Evolutionary conservation across 2,329 filamentous ascomycete genomes (phyloP), one percentile per base, ranked within the genome.

Genomic region (Thelonectria rubi): DNA sequence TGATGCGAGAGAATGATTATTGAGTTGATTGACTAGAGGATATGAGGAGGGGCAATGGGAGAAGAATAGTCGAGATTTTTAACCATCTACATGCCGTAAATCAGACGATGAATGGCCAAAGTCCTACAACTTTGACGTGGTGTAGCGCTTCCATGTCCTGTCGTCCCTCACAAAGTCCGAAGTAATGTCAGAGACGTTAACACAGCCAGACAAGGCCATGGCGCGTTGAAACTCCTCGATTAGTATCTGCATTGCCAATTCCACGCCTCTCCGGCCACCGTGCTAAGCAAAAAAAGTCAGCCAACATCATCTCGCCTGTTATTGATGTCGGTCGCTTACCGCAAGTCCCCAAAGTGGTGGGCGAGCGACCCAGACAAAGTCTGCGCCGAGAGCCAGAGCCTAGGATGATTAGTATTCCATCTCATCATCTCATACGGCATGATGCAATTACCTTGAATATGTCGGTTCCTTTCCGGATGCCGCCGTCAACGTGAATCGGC

Each of bases 351-450:
- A 61, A 0, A 61, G 53, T 2, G 58, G 45, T 17, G 58, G 58
- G 5, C 58, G 53, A 43, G 58, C 47, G 9, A 61, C 58, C 58
- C 58, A 61, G 21, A 61, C 48, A 49, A 61, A 61, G 32, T 61
- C 58, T 6, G 58, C 58, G 21, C 58, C 58, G 7, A 61, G 53
- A 3, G 58, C 58, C 2, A 61, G 30, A 14, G 58, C 58, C 58
- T 61, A 14, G 26, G 26, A 30, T 30, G 2, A 30, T 30, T 30
- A 30, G 26, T n/a, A n/a, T n/a, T n/a, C n/a, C n/a, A n/a, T n/a
- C n/a, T n/a, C 26, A 30, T 30, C 5, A 30, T 30, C 10, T 30
- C 26, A 30, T 9, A 30, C 10, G 7, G 2, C 5, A 7, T 8
- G 3, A 17, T 5, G 4, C 1, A 7, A 34, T 43, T 17, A 56